Evolutionary conservation across 2,329 filamentous ascomycete species (phyloP), one percentile per base, ranked within the genome.

Genomic region (Trichoderma aggressivum): DNA sequence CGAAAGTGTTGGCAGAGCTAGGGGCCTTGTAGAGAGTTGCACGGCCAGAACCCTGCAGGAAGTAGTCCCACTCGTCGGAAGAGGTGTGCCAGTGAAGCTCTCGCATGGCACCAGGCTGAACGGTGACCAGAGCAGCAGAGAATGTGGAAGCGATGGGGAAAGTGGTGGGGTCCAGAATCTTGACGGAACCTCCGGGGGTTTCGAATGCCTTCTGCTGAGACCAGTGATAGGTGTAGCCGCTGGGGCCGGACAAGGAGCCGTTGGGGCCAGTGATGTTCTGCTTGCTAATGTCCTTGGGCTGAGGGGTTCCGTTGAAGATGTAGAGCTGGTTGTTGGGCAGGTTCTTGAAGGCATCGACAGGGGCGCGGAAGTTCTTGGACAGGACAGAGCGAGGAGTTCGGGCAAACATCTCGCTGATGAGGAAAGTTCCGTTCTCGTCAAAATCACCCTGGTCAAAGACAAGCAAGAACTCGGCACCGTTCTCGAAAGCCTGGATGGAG

Each of bases 81-180:
- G 82, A 84, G 1, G 86, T 86, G 79, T 90, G 88, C 88, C 88
- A 90, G 80, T 90, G 88, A 56, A 91, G 80, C 76, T 90, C 88
- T 26, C 89, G 85, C 86, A 90, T 87, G 1, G 88, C 88, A n/a
- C 88, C 88, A 0, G 88, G 88, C 74, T 88, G 81, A 36, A 90
- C 80, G 2, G 85, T 87, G 11, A 90, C 86, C 2, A 90, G 81
- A 0, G 87, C 87, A 0, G 85, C 84, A 4, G 87, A 86, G 77
- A 90, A 88, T 70, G 82, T 83, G 12, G 76, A 78, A 0, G 88
- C 86, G 32, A 88, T 80, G 6, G 88, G 88, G 79, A 90, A 90
- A 1, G 84, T 87, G 0, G 79, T 76, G 0, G 86, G 83, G 75
- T 90, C 88, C 7, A 90, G 77, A 69, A 90, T 86, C 80, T 90